Percentiles rank a stretch among this genome's conserved stretches.
Evolutionary conservation across 257 asterid species (phyloP).

Genomic region (Nicotiana sylvestris): DNA sequence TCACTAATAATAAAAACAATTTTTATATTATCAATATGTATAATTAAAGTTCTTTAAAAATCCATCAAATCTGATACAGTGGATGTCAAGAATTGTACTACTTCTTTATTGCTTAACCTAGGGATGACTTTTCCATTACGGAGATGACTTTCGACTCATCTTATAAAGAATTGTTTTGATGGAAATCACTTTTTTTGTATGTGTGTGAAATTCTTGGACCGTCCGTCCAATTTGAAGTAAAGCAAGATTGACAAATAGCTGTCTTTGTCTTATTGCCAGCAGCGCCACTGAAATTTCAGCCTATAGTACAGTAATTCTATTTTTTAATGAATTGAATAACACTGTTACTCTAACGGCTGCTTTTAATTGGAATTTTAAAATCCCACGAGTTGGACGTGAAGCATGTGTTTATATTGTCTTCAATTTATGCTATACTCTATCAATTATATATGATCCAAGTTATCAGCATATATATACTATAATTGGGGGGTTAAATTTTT

Average conservation of each 20-base stretch:
- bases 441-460: background rate
- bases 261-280: background rate
- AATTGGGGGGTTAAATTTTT: background rate
- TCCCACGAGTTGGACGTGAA: background rate
- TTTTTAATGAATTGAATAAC: background rate
- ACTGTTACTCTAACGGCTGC: conserved; percentile 1
- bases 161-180: background rate
- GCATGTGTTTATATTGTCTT: background rate
- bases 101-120: background rate
- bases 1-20: too few relatives aligned
- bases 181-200: background rate
- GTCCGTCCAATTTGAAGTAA: background rate
- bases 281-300: background rate
- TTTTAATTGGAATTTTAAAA: background rate
- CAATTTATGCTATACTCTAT: background rate
- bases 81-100: too few relatives aligned
- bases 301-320: background rate
- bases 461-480: background rate
- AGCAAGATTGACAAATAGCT: background rate
- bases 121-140: background rate
- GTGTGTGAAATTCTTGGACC: background rate
- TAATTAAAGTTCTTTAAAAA: too few relatives aligned
- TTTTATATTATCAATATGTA: too few relatives aligned
- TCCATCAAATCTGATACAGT: too few relatives aligned
- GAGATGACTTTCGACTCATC: background rate